phyloP scores from a whole-genome alignment of 345 rosid species.

The Streptanthus diversifolius region DNA sequence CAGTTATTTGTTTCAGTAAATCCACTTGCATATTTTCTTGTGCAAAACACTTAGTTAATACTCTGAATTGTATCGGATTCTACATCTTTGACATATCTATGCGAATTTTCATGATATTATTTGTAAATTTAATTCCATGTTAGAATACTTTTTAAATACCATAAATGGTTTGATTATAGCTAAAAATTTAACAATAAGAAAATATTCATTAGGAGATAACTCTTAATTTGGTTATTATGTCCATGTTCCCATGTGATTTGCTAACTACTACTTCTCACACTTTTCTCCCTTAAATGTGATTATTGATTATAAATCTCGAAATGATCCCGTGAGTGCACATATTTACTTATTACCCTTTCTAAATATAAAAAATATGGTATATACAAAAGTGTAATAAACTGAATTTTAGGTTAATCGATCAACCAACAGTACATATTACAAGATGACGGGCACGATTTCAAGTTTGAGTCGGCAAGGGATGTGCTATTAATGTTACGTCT shows the following conservation, averaged over 20 bases:
- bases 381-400: background rate
- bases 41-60: background rate
- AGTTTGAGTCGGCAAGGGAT: background rate
- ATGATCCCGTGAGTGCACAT: background rate
- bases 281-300: constrained; percentile 1
- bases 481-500: background rate
- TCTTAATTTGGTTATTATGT: background rate
- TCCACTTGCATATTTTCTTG: too few species aligned
- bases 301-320: background rate
- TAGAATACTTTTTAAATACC: background rate
- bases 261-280: constrained; percentile 26
- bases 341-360: background rate
- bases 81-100: background rate
- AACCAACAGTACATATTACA: background rate
- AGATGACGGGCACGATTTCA: constrained; percentile 5
- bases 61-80: too few species aligned
- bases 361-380: background rate
- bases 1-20: too few species aligned
- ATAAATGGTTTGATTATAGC: background rate
- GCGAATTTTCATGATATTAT: background rate
- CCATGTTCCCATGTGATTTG: constrained; percentile 31
- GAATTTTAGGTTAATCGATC: background rate
- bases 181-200: background rate
- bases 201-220: constrained; percentile 2
- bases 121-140: background rate